phyloP scores from a whole-genome alignment of 306 rosid species.

The Oxytropis ochrocephala region DNA sequence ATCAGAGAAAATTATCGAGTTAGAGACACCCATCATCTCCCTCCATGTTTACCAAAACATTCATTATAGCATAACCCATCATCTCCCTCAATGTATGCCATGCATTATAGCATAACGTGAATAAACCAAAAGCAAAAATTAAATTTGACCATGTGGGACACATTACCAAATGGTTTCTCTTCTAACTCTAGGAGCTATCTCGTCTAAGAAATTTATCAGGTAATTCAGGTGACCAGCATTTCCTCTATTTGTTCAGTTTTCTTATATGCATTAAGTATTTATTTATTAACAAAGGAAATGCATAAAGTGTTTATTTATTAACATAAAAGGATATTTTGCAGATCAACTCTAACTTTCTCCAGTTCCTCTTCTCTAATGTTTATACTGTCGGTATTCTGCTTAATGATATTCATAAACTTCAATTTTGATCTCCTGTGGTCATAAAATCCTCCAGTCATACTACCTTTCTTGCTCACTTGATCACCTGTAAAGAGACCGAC shows the following conservation, averaged over 20 bases:
- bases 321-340: constrained; percentile 81
- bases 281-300: not conserved
- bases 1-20: not conserved
- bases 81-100: too few relatives aligned
- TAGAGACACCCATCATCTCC: not conserved
- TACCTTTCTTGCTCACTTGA: constrained; percentile 99
- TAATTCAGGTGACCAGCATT: not conserved
- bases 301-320: not conserved
- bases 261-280: not conserved
- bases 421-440: constrained; percentile 88
- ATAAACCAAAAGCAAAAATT: too few relatives aligned
- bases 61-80: not conserved
- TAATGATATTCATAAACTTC: constrained; percentile 72
- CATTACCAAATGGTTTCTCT: too few relatives aligned
- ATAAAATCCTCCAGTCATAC: constrained; percentile 98
- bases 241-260: not conserved
- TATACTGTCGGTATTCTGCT: constrained; percentile 46
- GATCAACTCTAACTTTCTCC: constrained; percentile 52
- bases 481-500: constrained; percentile 55
- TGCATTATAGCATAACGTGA: too few relatives aligned
- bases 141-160: too few relatives aligned
- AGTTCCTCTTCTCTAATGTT: constrained; percentile 53
- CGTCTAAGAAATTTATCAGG: too few relatives aligned
- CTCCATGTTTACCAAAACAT: not conserved
- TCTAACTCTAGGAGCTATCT: not conserved